Evolutionary conservation across 208 protist genomes (phyloP).

Genomic region (Leishmania martiniquensis): DNA sequence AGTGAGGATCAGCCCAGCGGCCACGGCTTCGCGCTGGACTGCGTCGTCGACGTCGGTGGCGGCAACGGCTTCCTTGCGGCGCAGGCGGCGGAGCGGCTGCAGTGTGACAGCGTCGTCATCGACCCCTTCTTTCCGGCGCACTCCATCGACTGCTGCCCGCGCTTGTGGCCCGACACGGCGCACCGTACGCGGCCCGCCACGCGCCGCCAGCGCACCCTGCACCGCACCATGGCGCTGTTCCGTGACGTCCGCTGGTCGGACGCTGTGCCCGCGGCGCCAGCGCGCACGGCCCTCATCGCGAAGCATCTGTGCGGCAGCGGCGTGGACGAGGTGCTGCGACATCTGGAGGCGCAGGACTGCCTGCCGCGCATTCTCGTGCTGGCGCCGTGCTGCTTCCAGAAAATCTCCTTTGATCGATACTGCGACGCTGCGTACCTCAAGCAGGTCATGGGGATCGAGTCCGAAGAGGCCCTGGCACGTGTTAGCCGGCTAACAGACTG

Average conservation of each 20-base stretch:
- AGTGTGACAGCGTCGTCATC: constrained; percentile 67
- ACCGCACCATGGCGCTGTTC: constrained; percentile 48
- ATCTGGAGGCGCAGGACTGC: constrained; percentile 48
- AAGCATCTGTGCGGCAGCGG: constrained; percentile 87
- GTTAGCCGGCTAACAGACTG: constrained; percentile 73
- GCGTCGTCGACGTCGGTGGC: constrained; percentile 80
- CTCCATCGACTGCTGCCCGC: constrained; percentile 72
- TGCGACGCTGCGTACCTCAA: constrained; percentile 47
- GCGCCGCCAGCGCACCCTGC: constrained; percentile 33
- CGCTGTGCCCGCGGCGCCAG: constrained; percentile 38
- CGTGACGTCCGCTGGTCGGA: constrained; percentile 50
- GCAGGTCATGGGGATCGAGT: constrained; percentile 38
- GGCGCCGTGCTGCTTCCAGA: constrained; percentile 84
- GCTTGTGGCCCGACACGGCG: constrained; percentile 54
- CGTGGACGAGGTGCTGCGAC: constrained; percentile 70
- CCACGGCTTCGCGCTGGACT: constrained; percentile 27
- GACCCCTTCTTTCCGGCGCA: constrained; percentile 74
- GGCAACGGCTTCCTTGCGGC: constrained; percentile 85
- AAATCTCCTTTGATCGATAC: constrained; percentile 57
- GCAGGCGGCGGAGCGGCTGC: constrained; percentile 59
- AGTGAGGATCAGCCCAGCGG: not conserved
- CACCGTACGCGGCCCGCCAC: constrained; percentile 34
- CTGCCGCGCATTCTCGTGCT: constrained; percentile 73
- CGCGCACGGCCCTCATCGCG: constrained; percentile 56
- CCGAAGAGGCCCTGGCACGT: constrained; percentile 31